Evolutionary conservation across 2,329 filamentous ascomycete species (phyloP).

Genomic region (Aphanoascus verrucosus): DNA sequence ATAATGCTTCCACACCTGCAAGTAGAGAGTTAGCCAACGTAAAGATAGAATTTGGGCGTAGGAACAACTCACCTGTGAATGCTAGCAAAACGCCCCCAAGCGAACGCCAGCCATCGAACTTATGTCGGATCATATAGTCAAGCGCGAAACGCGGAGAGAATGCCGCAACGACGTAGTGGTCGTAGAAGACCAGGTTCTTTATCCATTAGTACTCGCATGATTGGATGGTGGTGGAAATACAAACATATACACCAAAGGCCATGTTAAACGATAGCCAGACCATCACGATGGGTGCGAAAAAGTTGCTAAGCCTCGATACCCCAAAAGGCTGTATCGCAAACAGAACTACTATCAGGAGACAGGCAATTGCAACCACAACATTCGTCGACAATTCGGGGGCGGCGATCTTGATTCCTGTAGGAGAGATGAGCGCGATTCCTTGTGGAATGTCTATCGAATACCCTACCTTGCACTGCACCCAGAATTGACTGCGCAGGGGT

Average conservation of each 20-base stretch:
- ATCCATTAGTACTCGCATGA: constrained; percentile 1
- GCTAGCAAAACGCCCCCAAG: constrained; percentile 57
- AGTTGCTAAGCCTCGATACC: constrained; percentile 31
- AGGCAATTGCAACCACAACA: constrained; percentile 14
- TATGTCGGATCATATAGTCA: constrained; percentile 41
- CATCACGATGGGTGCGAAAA: constrained; percentile 46
- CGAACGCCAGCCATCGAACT: constrained; percentile 42
- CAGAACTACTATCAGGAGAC: constrained; percentile 36
- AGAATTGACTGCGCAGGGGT: constrained; percentile 49
- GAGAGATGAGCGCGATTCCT: background rate
- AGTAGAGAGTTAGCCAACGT: background rate
- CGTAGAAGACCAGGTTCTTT: constrained; percentile 38
- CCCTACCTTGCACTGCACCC: constrained; percentile 43
- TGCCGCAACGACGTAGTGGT: constrained; percentile 42
- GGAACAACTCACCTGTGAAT: constrained; percentile 44
- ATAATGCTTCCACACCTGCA: constrained; percentile 61
- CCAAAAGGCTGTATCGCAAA: constrained; percentile 48
- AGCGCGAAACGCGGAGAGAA: constrained; percentile 43
- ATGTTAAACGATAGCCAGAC: constrained; percentile 46
- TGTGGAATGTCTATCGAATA: background rate
- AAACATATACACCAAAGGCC: constrained; percentile 43
- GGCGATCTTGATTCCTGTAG: constrained; percentile 15
- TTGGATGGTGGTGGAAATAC: constrained; percentile 9
- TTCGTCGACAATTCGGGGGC: constrained; percentile 12
- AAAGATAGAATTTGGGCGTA: background rate